phyloP scores from a whole-genome alignment of 805 yeast species.

The Middelhovenomyces tepae region DNA sequence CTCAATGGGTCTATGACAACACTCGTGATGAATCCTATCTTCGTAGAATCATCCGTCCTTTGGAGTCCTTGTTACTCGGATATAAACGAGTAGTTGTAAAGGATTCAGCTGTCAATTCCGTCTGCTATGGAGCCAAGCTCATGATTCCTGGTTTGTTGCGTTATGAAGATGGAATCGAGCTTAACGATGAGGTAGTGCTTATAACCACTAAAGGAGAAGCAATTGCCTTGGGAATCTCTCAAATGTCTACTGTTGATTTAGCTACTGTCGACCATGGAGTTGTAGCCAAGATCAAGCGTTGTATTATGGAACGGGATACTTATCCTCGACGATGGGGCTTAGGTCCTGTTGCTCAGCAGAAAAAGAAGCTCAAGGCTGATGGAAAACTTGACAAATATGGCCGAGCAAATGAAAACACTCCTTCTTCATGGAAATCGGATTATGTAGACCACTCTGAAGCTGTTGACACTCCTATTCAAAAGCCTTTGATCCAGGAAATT shows the following conservation, averaged over 20 bases:
- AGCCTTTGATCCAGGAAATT: conserved; percentile 16
- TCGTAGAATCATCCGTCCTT: conserved; percentile 88
- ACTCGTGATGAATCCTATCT: conserved; percentile 94
- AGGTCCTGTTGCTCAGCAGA: conserved; percentile 97
- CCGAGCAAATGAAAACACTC: conserved; percentile 87
- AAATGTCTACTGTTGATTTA: conserved; percentile 96
- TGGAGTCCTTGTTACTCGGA: conserved; percentile 86
- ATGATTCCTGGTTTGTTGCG: conserved; percentile 98
- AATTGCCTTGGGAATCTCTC: conserved; percentile 95
- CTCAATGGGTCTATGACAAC: conserved; percentile 96
- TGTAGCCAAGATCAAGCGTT: conserved; percentile 97
- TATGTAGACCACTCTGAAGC: conserved; percentile 51
- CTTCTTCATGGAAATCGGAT: conserved; percentile 80
- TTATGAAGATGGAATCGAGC: conserved; percentile 95
- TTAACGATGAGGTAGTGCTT: conserved; percentile 94
- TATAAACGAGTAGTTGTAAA: conserved; percentile 94
- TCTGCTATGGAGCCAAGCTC: conserved; percentile 97
- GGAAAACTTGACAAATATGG: conserved; percentile 97
- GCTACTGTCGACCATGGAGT: conserved; percentile 97
- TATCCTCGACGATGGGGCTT: conserved; percentile 99
- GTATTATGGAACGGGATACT: conserved; percentile 98
- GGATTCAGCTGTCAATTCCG: conserved; percentile 94
- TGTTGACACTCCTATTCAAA: conserved; percentile 28
- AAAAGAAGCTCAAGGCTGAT: conserved; percentile 94
- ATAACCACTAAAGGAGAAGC: conserved; percentile 99